phyloP scores from a whole-genome alignment of 1,139 yeast genomes.

The Yamadazyma siamensis region DNA sequence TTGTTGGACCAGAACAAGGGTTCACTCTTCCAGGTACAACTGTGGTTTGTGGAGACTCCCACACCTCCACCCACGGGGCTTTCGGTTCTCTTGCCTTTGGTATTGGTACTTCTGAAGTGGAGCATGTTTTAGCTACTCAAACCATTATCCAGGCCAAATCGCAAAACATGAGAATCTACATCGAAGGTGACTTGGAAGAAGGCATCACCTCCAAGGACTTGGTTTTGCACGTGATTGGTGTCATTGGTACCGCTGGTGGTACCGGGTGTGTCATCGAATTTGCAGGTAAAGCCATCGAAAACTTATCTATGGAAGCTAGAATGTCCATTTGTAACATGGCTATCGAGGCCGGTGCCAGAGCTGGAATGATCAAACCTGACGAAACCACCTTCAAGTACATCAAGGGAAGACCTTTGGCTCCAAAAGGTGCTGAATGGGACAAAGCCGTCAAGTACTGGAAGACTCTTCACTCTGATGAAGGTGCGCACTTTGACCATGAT shows the following conservation, averaged over 20 bases:
- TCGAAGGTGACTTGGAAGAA: conserved; percentile 76
- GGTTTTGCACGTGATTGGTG: conserved; percentile 90
- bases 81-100: conserved; percentile 98
- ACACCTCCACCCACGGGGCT: conserved; percentile 98
- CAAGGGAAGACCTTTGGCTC: conserved; percentile 92
- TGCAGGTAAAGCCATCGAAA: conserved; percentile 91
- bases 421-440: conserved; percentile 90
- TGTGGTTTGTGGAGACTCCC: conserved; percentile 98
- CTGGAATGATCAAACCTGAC: conserved; percentile 98
- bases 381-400: conserved; percentile 78
- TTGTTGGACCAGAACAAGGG: conserved; percentile 98
- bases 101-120: conserved; percentile 98
- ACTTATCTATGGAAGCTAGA: conserved; percentile 95
- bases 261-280: conserved; percentile 96
- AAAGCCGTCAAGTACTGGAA: conserved; percentile 91
- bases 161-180: conserved; percentile 87
- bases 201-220: conserved; percentile 96
- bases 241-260: conserved; percentile 99
- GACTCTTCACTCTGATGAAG: conserved; percentile 81
- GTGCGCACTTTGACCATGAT: conserved; percentile 84
- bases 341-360: conserved; percentile 98
- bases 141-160: conserved; percentile 92
- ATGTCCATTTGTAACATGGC: conserved; percentile 99
- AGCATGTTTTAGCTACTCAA: conserved; percentile 96
- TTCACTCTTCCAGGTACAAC: conserved; percentile 98